These are phyloP conservation scores for Globisporangium radiosum DNA, from an alignment of 352 stramenopile species.

Conservation along the genomic window DNA sequence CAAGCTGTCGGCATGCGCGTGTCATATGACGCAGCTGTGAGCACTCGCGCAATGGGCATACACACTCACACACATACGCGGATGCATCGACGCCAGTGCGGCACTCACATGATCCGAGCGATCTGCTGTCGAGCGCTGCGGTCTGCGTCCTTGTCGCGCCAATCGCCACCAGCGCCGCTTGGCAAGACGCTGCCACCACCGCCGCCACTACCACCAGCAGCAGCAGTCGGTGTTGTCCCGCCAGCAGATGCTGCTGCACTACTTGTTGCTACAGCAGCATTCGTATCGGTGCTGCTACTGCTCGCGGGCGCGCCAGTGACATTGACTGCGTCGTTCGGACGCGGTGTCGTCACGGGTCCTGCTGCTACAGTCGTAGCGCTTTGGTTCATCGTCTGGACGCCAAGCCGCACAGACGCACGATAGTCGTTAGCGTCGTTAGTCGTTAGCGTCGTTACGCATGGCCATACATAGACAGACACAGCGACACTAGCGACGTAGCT, in stretches of 20 bases:
- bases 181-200: conserved; percentile 6
- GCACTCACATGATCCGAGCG: conserved; percentile 81
- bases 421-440: background rate
- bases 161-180: conserved; percentile 31
- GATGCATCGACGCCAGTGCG: no score
- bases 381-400: conserved; percentile 10
- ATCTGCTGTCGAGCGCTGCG: conserved; percentile 77
- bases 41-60: no score
- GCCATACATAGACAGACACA: background rate
- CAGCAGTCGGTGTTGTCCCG: background rate
- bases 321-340: conserved; percentile 10
- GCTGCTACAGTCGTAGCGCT: background rate
- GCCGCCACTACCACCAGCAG: conserved; percentile 15
- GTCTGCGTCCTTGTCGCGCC: conserved; percentile 83
- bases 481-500: background rate
- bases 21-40: no score
- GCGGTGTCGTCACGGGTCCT: conserved; percentile 1
- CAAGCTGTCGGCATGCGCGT: conserved; percentile 30
- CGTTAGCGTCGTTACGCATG: background rate
- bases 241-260: conserved; percentile 2
- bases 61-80: no score
- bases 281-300: conserved; percentile 4
- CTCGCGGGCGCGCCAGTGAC: conserved; percentile 9
- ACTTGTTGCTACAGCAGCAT: conserved; percentile 8
- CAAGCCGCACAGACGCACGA: background rate